phyloP scores from a whole-genome alignment of 1,284 basidiomycete genomes.

The Irpex lacteus region DNA sequence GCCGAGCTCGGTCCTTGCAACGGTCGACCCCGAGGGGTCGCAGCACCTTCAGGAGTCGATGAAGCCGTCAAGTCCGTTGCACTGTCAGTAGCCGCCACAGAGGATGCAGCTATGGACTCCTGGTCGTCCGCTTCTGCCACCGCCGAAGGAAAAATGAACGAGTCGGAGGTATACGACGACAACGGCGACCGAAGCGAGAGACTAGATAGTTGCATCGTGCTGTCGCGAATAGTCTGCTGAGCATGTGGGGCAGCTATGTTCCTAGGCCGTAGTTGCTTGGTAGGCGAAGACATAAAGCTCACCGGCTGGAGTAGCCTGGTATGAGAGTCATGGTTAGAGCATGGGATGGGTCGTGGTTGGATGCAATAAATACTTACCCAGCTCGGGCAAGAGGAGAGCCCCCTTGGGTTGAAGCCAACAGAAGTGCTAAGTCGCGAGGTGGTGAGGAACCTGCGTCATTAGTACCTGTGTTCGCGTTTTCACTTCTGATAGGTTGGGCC shows the following conservation, averaged over 20 bases:
- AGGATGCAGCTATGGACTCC: slow-evolving; percentile 25
- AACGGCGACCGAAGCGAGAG: slow-evolving; percentile 38
- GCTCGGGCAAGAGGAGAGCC: slow-evolving; percentile 47
- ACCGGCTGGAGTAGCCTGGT: slow-evolving; percentile 32
- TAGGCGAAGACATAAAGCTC: slow-evolving; percentile 33
- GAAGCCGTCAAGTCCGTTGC: slow-evolving; percentile 30
- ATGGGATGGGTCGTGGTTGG: not conserved
- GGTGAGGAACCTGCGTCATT: slow-evolving; percentile 16
- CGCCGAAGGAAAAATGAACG: slow-evolving; percentile 38
- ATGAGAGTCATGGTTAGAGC: not conserved
- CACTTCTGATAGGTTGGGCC: slow-evolving; percentile 1
- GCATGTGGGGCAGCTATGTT: slow-evolving; percentile 40
- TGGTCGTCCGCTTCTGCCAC: slow-evolving; percentile 13
- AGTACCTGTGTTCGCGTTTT: slow-evolving; percentile 11
- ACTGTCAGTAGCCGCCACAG: slow-evolving; percentile 19
- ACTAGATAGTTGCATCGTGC: slow-evolving; percentile 62
- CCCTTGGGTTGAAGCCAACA: slow-evolving; percentile 27
- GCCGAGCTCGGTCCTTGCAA: slow-evolving; percentile 15
- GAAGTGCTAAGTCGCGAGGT: slow-evolving; percentile 19
- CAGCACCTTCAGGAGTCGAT: slow-evolving; percentile 25
- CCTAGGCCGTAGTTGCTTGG: slow-evolving; percentile 26
- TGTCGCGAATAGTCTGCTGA: slow-evolving; percentile 60
- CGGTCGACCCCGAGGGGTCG: slow-evolving; percentile 20
- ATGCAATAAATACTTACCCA: slow-evolving; percentile 39
- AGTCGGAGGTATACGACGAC: slow-evolving; percentile 21